Evolutionary conservation across 2,329 filamentous ascomycete species (phyloP).

Genomic region (Leptographium galeiforme): DNA sequence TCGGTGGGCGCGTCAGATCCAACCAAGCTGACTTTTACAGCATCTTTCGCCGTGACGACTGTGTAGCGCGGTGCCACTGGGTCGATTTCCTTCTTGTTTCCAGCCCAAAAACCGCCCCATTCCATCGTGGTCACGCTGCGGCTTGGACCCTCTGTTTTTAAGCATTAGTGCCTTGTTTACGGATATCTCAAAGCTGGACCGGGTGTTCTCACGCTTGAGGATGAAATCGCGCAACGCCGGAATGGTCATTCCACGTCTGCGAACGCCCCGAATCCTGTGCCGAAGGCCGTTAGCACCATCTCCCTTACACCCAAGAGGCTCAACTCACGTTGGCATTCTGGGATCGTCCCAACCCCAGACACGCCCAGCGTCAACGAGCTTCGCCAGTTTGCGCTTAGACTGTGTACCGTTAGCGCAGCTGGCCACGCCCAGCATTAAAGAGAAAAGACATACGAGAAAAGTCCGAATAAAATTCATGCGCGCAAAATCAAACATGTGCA

Average conservation of each 20-base stretch:
- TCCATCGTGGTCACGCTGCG: conserved; percentile 77
- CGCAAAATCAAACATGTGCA: conserved; percentile 77
- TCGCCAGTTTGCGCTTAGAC: conserved; percentile 76
- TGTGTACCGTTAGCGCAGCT: background rate
- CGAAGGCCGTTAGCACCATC: background rate
- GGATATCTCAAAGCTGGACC: background rate
- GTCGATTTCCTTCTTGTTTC: conserved; percentile 75
- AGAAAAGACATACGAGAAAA: conserved; percentile 33
- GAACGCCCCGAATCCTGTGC: conserved; percentile 47
- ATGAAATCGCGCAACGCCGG: conserved; percentile 72
- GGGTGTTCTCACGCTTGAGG: conserved; percentile 38
- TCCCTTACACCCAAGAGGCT: conserved; percentile 18
- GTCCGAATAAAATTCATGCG: conserved; percentile 76
- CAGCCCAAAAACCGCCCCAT: conserved; percentile 61
- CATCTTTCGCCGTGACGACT: conserved; percentile 55
- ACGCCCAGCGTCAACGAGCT: conserved; percentile 61
- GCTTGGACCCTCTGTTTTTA: conserved; percentile 49
- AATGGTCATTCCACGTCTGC: conserved; percentile 66
- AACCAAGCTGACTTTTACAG: conserved; percentile 56
- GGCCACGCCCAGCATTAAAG: background rate
- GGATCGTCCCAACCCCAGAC: conserved; percentile 83
- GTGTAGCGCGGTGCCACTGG: conserved; percentile 62
- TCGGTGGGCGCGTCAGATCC: conserved; percentile 53
- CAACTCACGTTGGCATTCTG: conserved; percentile 55
- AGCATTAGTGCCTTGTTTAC: background rate